Percentiles rank a stretch among this genome's conserved stretches.
Conservation (phyloP, 1,284 basidiomycete species). For the Fomes fomentarius region DNA sequence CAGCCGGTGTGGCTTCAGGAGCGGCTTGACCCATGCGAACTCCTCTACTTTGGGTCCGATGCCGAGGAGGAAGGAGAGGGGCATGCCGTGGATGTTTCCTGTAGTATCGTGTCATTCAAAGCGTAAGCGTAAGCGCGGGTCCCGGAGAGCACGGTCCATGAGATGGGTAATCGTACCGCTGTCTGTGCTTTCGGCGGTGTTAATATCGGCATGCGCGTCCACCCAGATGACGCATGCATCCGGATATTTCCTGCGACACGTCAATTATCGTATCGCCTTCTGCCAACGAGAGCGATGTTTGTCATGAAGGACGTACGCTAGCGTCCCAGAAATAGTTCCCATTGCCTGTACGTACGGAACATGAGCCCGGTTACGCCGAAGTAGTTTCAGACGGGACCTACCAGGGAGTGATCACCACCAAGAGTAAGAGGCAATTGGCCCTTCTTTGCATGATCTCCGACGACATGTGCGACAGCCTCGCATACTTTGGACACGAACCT, state of each 20-base stretch:
- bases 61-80: slow-evolving; percentile 92
- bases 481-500: slow-evolving; percentile 85
- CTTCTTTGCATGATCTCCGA: slow-evolving; percentile 74
- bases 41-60: slow-evolving; percentile 57
- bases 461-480: slow-evolving; percentile 76
- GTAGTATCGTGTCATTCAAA: too few relatives aligned
- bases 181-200: slow-evolving; percentile 85
- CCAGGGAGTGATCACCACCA: slow-evolving; percentile 96
- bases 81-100: slow-evolving; percentile 99
- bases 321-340: slow-evolving; percentile 87
- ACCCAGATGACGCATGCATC: slow-evolving; percentile 92
- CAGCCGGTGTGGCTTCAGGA: slow-evolving; percentile 72
- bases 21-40: slow-evolving; percentile 83
- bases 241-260: slow-evolving; percentile 57
- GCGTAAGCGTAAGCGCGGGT: slow-evolving; percentile 1
- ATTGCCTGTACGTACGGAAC: slow-evolving; percentile 62
- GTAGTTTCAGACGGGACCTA: slow-evolving; percentile 40
- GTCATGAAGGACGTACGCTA: slow-evolving; percentile 60
- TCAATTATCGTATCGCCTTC: slow-evolving; percentile 3
- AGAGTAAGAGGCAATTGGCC: slow-evolving; percentile 90
- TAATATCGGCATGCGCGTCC: slow-evolving; percentile 95
- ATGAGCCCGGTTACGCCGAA: slow-evolving; percentile 14
- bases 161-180: slow-evolving; percentile 55
- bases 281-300: slow-evolving; percentile 45
- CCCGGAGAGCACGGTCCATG: neutral